Evolutionary conservation across 345 rosid species (phyloP).

Genomic region (Lepidium africanum): DNA sequence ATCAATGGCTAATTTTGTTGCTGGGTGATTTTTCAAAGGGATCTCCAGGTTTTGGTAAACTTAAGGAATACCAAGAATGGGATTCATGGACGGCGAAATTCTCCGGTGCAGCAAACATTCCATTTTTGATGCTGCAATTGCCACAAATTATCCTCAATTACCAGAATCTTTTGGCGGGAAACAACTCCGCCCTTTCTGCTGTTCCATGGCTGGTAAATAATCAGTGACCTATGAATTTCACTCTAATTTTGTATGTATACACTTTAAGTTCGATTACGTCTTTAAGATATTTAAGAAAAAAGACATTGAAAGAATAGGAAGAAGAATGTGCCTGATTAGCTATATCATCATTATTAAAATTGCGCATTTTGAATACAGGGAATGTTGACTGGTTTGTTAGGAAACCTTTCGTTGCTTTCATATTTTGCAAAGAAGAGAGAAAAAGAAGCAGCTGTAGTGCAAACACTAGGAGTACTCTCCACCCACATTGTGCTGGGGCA

Average conservation of each 20-base stretch:
- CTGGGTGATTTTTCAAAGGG: conserved; percentile 29
- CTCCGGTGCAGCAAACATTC: conserved; percentile 64
- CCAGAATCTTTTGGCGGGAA: conserved; percentile 64
- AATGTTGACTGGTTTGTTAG: conserved; percentile 81
- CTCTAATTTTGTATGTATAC: not conserved
- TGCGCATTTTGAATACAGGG: conserved; percentile 44
- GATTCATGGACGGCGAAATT: conserved; percentile 78
- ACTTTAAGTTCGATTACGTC: not conserved
- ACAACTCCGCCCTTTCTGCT: conserved; percentile 73
- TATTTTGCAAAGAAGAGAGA: conserved; percentile 82
- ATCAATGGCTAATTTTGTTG: not conserved
- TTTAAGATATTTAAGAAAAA: not conserved
- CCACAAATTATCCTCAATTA: conserved; percentile 92
- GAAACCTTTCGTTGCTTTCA: conserved; percentile 77
- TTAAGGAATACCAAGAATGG: conserved; percentile 50
- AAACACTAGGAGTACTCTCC: conserved; percentile 70
- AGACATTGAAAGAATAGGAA: not conserved
- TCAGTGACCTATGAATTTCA: not conserved
- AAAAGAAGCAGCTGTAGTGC: conserved; percentile 67
- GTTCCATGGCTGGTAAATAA: conserved; percentile 91
- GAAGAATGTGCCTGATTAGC: not conserved
- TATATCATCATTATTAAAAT: not conserved
- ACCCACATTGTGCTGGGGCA: conserved; percentile 51
- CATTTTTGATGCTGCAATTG: conserved; percentile 71
- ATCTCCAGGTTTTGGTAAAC: conserved; percentile 27